Evolutionary conservation across 495 filamentous ascomycete genomes (phyloP).

Genomic region (Jackrogersella multiformis): DNA sequence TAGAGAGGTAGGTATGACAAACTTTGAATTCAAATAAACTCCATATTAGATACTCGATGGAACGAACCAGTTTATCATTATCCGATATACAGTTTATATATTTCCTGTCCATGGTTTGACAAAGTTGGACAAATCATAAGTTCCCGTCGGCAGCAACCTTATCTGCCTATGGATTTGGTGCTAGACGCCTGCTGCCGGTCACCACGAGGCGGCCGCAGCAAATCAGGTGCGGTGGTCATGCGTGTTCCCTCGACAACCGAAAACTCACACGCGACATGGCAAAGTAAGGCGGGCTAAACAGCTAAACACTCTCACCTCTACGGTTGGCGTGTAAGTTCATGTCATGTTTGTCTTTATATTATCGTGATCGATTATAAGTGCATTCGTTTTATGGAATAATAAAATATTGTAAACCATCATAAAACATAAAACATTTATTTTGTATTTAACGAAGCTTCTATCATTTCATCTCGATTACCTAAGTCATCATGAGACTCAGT

Average conservation of each 20-base stretch:
- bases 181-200: constrained; percentile 18
- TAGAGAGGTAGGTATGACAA: constrained; percentile 8
- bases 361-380: background rate
- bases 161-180: background rate
- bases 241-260: constrained; percentile 37
- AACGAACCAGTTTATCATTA: constrained; percentile 5
- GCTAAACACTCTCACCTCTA: no score
- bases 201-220: constrained; percentile 21
- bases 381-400: background rate
- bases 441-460: background rate
- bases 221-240: constrained; percentile 32
- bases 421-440: background rate
- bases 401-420: background rate
- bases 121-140: background rate
- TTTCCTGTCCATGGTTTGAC: no score
- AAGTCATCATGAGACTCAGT: constrained; percentile 35
- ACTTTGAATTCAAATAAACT: constrained; percentile 4
- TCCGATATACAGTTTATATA: background rate
- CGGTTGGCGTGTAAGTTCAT: no score
- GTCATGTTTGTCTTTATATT: no score
- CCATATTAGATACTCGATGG: background rate
- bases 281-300: no score
- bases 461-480: constrained; percentile 1
- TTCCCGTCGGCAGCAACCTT: constrained; percentile 9
- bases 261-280: constrained; percentile 21